Percentiles rank a stretch among this genome's conserved stretches.
These are phyloP conservation scores for Ogataea hybrid DNA, from an alignment of 1,139 yeast species.

Conservation along the genomic window DNA sequence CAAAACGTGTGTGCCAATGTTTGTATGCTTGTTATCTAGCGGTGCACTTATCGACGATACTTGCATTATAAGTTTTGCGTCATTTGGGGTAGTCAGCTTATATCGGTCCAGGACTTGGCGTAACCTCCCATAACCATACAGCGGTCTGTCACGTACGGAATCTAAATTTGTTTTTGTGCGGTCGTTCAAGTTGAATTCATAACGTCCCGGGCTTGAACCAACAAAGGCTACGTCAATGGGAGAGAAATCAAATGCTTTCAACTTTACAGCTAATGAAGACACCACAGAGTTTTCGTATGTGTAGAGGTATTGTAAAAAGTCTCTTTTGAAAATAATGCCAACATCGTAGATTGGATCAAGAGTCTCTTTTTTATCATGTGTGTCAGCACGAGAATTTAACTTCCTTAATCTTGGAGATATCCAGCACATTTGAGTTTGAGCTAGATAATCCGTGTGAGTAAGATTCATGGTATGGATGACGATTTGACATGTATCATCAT, in stretches of 20 bases:
- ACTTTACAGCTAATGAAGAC: constrained; percentile 30
- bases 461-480: constrained; percentile 63
- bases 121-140: constrained; percentile 55
- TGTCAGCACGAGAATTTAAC: not conserved
- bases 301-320: constrained; percentile 42
- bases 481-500: constrained; percentile 43
- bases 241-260: constrained; percentile 43
- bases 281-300: constrained; percentile 39
- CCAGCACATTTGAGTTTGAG: constrained; percentile 68
- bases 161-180: not conserved
- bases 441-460: constrained; percentile 50
- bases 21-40: constrained; percentile 36
- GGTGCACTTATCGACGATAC: constrained; percentile 63
- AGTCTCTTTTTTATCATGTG: constrained; percentile 9
- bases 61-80: constrained; percentile 46
- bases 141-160: not conserved
- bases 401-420: constrained; percentile 45
- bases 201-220: constrained; percentile 53
- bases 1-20: constrained; percentile 55
- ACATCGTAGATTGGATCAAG: constrained; percentile 16
- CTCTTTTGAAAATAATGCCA: constrained; percentile 37
- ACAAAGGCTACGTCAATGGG: constrained; percentile 50
- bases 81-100: constrained; percentile 31
- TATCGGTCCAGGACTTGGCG: constrained; percentile 40
- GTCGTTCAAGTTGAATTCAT: constrained; percentile 9